Conservation (phyloP, 1,284 basidiomycete species). For the Laetiporus sulphureus region DNA sequence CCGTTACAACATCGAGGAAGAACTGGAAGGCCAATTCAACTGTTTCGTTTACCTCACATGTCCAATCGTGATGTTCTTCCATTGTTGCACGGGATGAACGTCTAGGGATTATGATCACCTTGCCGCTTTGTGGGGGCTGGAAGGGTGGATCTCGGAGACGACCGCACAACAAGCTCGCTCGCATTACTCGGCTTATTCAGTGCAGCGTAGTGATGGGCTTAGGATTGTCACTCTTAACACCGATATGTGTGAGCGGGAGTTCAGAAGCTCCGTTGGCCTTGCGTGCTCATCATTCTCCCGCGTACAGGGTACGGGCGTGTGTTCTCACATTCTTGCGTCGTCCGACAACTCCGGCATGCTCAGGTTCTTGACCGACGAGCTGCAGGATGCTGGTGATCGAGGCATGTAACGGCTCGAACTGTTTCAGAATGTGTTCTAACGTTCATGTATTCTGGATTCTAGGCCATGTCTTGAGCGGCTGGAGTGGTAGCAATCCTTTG, state of each 20-base stretch:
- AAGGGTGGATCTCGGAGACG: conserved; percentile 59
- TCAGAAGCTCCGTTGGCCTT: background rate
- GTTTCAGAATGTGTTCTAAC: background rate
- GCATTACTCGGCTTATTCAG: conserved; percentile 74
- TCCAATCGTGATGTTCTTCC: background rate
- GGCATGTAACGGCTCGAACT: conserved; percentile 28
- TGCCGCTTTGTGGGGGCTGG: conserved; percentile 59
- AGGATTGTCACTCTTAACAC: conserved; percentile 75
- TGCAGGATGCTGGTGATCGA: conserved; percentile 70
- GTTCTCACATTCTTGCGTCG: conserved; percentile 69
- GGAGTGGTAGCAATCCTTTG: conserved; percentile 64
- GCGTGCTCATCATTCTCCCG: background rate
- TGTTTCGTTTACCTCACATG: conserved; percentile 25
- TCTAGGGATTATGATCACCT: conserved; percentile 72
- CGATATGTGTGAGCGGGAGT: conserved; percentile 52
- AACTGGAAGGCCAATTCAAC: conserved; percentile 52
- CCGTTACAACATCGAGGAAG: conserved; percentile 47
- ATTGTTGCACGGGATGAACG: background rate
- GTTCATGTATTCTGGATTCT: conserved; percentile 67
- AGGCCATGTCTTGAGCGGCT: conserved; percentile 75
- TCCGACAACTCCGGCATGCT: conserved; percentile 72
- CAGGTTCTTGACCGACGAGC: conserved; percentile 73
- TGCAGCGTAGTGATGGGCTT: conserved; percentile 60
- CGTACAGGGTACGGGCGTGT: conserved; percentile 63
- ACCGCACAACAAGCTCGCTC: conserved; percentile 53